Percentiles rank a stretch among this genome's conserved stretches.
Conservation (phyloP, 1,284 basidiomycete species). For the Tranzscheliella williamsii region DNA sequence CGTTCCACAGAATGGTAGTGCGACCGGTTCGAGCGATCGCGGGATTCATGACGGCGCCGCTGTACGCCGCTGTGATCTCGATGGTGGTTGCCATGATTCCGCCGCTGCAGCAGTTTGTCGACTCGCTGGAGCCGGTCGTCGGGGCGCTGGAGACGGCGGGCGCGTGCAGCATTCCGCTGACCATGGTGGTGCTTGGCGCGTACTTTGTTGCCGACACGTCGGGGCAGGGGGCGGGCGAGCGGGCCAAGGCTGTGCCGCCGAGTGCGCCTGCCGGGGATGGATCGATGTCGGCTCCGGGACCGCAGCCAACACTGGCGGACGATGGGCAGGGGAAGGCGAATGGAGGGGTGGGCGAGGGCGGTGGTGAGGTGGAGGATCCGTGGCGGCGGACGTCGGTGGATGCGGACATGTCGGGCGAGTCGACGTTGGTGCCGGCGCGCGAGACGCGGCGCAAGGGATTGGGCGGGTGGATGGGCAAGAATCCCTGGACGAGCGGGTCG, state of each 20-base stretch:
- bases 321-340: background rate
- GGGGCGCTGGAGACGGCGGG: constrained; percentile 63
- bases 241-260: constrained; percentile 22
- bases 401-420: constrained; percentile 10
- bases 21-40: constrained; percentile 65
- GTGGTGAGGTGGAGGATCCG: constrained; percentile 17
- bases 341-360: background rate
- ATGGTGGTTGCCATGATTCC: constrained; percentile 78
- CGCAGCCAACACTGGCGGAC: constrained; percentile 14
- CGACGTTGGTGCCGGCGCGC: constrained; percentile 27
- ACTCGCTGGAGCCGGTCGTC: constrained; percentile 60
- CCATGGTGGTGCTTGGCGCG: constrained; percentile 85
- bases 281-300: constrained; percentile 10
- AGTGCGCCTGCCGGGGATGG: constrained; percentile 29
- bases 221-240: constrained; percentile 6
- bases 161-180: constrained; percentile 71
- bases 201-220: constrained; percentile 68
- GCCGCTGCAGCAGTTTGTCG: constrained; percentile 65
- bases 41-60: constrained; percentile 77
- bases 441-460: constrained; percentile 17
- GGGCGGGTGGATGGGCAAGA: constrained; percentile 39
- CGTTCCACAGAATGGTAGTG: constrained; percentile 15
- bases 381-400: constrained; percentile 30
- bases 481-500: constrained; percentile 39
- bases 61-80: constrained; percentile 70